Evolutionary conservation across 371 early-diverging fungal species (phyloP).

Genomic region (Capniomyces stellatus): DNA sequence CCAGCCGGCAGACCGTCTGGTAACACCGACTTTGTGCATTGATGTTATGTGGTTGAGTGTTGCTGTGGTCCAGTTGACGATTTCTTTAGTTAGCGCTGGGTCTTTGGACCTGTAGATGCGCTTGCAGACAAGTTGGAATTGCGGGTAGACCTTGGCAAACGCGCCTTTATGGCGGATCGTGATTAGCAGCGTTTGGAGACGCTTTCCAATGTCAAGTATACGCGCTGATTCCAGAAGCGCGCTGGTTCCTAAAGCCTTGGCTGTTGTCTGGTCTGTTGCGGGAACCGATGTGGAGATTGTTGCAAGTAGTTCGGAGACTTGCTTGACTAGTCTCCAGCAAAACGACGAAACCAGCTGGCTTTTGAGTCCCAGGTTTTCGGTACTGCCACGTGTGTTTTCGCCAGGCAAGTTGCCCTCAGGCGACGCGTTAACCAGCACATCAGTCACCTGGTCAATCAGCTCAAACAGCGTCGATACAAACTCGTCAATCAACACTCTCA

Average conservation of each 20-base stretch:
- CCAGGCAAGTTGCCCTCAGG: conserved; percentile 71
- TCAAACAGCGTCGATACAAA: conserved; percentile 7
- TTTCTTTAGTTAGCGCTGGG: conserved; percentile 9
- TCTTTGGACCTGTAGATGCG: conserved; percentile 37
- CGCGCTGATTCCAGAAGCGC: too few relatives aligned
- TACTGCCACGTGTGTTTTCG: background rate
- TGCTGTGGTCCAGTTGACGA: conserved; percentile 18
- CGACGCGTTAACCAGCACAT: conserved; percentile 50
- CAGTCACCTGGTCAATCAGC: conserved; percentile 39
- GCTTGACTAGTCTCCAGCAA: conserved; percentile 86
- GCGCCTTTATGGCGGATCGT: conserved; percentile 84
- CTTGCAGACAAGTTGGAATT: conserved; percentile 49
- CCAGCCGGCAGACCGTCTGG: conserved; percentile 81
- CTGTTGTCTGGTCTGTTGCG: conserved; percentile 11
- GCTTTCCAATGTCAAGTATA: conserved; percentile 7
- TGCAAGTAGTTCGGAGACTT: conserved; percentile 39
- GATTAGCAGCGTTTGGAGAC: conserved; percentile 17
- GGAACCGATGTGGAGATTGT: conserved; percentile 10
- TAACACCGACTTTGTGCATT: conserved; percentile 57
- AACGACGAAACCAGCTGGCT: conserved; percentile 74
- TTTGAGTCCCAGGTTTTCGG: conserved; percentile 29
- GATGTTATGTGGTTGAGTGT: conserved; percentile 25
- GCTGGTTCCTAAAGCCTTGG: too few relatives aligned
- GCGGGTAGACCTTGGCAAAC: conserved; percentile 70
- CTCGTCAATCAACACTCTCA: background rate